A percentile compares a stretch with the other conserved stretches of the same genome.
phyloP scores from a whole-genome alignment of 352 stramenopile species.

The Globisporangium carolinianum region DNA sequence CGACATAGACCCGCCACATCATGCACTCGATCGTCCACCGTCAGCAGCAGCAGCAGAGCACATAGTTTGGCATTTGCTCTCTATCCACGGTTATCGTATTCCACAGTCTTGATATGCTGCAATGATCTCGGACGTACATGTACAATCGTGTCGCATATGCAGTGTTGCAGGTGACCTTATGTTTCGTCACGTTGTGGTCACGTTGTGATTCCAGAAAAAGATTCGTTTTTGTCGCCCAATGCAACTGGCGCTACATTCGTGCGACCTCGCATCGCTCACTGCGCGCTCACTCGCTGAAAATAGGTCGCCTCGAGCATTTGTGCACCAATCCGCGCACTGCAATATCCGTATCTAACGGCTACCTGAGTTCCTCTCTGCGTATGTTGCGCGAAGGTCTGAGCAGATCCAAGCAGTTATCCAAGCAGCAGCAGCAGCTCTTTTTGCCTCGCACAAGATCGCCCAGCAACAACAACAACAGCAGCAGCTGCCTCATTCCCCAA shows the following conservation, averaged over 20 bases:
- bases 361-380: too few species aligned
- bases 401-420: background rate
- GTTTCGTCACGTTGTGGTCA: background rate
- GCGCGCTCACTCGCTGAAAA: background rate
- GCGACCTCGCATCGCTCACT: background rate
- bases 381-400: background rate
- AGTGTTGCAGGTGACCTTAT: background rate
- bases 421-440: background rate
- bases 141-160: background rate
- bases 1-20: background rate
- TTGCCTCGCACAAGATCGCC: background rate
- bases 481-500: slow-evolving; percentile 10
- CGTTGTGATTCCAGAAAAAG: background rate
- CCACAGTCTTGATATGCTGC: too few species aligned
- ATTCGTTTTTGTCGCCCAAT: background rate
- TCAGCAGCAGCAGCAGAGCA: background rate
- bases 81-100: too few species aligned
- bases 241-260: background rate
- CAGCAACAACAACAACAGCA: background rate
- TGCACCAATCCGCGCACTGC: background rate
- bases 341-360: too few species aligned
- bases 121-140: too few species aligned
- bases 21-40: background rate
- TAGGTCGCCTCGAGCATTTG: background rate
- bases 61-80: too few species aligned